Evolutionary conservation across 2,329 filamentous ascomycete species (phyloP).

Genomic region (Colletotrichum sp.): DNA sequence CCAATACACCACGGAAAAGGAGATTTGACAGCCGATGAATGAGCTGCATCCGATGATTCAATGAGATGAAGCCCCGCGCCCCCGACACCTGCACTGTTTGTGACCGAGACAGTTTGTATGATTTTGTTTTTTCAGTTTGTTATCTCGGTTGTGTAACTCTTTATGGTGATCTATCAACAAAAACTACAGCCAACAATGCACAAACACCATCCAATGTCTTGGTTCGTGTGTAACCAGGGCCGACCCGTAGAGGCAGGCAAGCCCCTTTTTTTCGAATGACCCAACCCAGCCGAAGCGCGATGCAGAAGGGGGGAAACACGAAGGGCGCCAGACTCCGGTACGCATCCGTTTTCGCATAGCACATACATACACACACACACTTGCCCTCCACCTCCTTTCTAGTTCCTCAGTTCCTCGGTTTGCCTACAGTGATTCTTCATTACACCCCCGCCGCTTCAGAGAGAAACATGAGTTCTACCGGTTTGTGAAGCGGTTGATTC

Average conservation of each 20-base stretch:
- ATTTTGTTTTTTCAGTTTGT: neutral
- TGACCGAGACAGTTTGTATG: neutral
- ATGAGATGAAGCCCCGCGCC: neutral
- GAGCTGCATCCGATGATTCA: constrained; percentile 9
- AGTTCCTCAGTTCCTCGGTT: neutral
- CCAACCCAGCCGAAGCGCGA: neutral
- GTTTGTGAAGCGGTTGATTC: neutral
- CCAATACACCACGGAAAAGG: constrained; percentile 16
- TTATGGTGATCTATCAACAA: constrained; percentile 6
- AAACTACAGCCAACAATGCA: neutral
- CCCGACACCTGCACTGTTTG: neutral
- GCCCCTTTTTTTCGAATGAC: neutral
- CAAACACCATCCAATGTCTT: neutral
- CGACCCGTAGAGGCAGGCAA: neutral
- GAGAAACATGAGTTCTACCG: neutral
- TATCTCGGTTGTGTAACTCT: constrained; percentile 16
- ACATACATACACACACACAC: neutral
- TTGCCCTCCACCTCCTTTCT: neutral
- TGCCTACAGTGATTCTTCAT: neutral
- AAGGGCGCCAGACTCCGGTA: constrained; percentile 16
- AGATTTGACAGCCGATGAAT: constrained; percentile 11
- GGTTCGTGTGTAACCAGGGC: neutral
- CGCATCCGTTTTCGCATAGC: constrained; percentile 5
- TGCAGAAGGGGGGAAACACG: constrained; percentile 1
- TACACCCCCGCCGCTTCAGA: neutral